Evolutionary conservation across 306 rosid species (phyloP), one percentile per base, ranked within the genome.

Genomic region (Benincasa hispida): DNA sequence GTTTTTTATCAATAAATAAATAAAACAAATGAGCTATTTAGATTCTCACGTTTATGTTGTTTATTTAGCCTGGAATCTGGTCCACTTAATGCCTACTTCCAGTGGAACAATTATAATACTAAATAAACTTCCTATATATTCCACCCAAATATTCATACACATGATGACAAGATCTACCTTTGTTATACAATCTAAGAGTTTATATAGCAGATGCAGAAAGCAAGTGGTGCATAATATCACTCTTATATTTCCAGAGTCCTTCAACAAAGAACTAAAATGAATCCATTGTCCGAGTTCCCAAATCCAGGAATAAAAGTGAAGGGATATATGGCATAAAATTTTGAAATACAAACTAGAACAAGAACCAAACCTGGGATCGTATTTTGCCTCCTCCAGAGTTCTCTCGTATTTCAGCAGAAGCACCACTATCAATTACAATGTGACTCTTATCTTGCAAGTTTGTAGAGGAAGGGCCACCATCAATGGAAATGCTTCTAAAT

Each of bases 401-500:
- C 83, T 87, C 94, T 37, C 94, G 78, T 69, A 78, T 69, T 42
- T 83, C 86, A 24, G 37, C 48, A 42, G 8, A 76, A 61, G 82
- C 72, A 18, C 56, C 74, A 76, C 79, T 79, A 75, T 74, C 82
- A 78, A 28, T 75, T 39, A 42, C 79, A 35, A 77, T 35, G 32
- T 65, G 86, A 76, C 79, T 79, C 78, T 79, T 88, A 73, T 83
- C 87, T 66, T 53, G 77, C 78, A 77, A 70, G 79, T 79, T 48
- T 79, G 84, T 81, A 53, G 87, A 70, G 48, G 81, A 70, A 79
- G 87, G 78, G 74, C 76, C 81, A 56, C 78, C 82, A 63, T 86
- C 87, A 83, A 87, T 83, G 15, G 91, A 81, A 79, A 89, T 85
- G 82, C 90, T 89, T 87, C 79, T 93, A 85, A 93, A 93, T 39